Base-by-base conservation (phyloP, 2,329 filamentous ascomycete genomes). In the Cyphellophora europaea region DNA sequence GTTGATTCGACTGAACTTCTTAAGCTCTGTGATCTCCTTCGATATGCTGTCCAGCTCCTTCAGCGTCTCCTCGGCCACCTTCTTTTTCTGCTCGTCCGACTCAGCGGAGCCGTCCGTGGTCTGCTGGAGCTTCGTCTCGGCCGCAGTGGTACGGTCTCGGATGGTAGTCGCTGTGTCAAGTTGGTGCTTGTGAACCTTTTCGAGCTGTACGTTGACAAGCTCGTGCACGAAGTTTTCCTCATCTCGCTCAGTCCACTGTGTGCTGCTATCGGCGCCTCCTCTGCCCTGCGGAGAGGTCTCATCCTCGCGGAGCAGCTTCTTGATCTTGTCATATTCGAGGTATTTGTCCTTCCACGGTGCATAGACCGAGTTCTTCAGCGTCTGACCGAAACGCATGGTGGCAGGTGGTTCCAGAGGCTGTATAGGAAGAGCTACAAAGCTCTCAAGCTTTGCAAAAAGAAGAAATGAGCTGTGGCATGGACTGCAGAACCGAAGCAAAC, bases 211-310 rank as follows among this genome's bases (percentile, higher is more conserved):
- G 55, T 94, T 95, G 61, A 95, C 79, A 48, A 96, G 74, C 66
- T 96, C 89, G 56, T 95, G 85, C 54, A 89, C 91, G 62, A 98
- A 98, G 21, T 74, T 75, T 54, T 82, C 84, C 69, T 96, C 91
- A 57, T 98, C 91, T 30, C 88, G 79, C 52, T 93, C 87, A 16
- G 88, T 94, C 91, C 91, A 98, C n/a, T n/a, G n/a, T n/a, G n/a
- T n/a, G 27, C 61, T 52, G 40, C 75, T 67, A 33, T 67, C 68
- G 14, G 81, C 78, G 33, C 59, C 56, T 40, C 59, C 61, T 19
- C 52, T 55, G 45, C 57, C 65, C 41, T 61, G 58, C 21, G 57
- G 62, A 27, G 63, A 67, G 37, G 62, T 53, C 46, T 71, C 67
- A 55, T 85, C 77, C 58, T 96, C 91, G 45, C 85, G 81, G 41